Base-by-base conservation (phyloP, 805 yeast genomes). In the Saccharomyces kudriavzevii region DNA sequence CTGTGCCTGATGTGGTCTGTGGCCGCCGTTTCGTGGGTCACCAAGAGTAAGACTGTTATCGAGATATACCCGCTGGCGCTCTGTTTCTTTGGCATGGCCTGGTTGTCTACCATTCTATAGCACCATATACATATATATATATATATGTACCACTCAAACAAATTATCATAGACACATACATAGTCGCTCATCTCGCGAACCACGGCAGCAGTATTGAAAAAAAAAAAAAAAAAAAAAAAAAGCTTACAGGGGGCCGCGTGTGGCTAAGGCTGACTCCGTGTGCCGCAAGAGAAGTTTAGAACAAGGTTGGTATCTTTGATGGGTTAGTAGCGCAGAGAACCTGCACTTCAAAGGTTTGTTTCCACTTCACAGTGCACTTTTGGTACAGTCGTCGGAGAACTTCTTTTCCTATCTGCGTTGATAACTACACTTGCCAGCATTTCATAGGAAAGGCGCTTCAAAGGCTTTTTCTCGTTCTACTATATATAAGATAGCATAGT, bases 41-140 rank as follows among this genome's bases (percentile, higher is more conserved):
- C 69, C 6, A 60, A 58, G 9, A 54, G 65, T 49, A 53, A 51
- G 47, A 60, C 59, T 2, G 47, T 58, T 26, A 56, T 66, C 2
- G 66, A 65, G 46, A 59, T 55, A 6, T 68, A 58, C 50, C 71
- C 71, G 2, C 49, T 66, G 29, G 62, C 59, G 1, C 50, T 67
- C 14, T 61, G 68, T 48, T 53, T 66, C 25, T 50, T 63, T 17
- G 61, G 60, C 1, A 49, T 68, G 11, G 65, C 63, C 3, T 68
- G 70, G 70, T 45, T 65, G 25, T 59, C 69, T 2, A 54, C 57
- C 1, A 51, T 51, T 26, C 45, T 60, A 30, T 60, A 27, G 48
- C 40, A n/a, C 31, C 14, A 30, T n/a, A 47, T 6, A 35, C 5
- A 17, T 35, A 35, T 17, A 8, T 35, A 35, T 27, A 27, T 27